phyloP scores from a whole-genome alignment of 2,329 filamentous ascomycete genomes.

The Fusarium heterosporum region DNA sequence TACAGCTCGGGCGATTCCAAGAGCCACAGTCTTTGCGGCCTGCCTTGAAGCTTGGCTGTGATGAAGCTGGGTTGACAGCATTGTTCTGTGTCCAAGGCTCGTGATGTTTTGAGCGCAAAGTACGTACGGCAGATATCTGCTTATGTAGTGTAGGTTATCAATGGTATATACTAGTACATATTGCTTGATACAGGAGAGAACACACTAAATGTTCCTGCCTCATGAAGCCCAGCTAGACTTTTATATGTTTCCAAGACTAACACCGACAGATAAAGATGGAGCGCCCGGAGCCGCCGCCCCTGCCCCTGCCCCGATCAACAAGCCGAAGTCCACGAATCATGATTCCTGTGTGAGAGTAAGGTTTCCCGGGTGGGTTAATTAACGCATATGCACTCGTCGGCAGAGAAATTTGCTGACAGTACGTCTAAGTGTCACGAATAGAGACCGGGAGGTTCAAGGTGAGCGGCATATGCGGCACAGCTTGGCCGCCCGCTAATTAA shows the following conservation, averaged over 20 bases:
- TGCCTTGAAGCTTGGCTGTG: slow-evolving; percentile 43
- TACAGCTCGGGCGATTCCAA: slow-evolving; percentile 35
- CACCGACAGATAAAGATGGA: background rate
- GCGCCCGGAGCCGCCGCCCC: slow-evolving; percentile 6
- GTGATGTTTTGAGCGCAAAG: slow-evolving; percentile 15
- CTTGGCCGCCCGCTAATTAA: slow-evolving; percentile 11
- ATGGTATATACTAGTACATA: slow-evolving; percentile 5
- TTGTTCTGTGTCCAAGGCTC: slow-evolving; percentile 24
- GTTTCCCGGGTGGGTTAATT: background rate
- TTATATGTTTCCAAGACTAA: slow-evolving; percentile 34
- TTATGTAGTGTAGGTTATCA: background rate
- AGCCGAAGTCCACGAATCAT: slow-evolving; percentile 8
- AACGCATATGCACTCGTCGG: background rate
- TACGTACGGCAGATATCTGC: slow-evolving; percentile 10
- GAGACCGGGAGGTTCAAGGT: slow-evolving; percentile 39
- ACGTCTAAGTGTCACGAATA: slow-evolving; percentile 40
- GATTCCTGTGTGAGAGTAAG: slow-evolving; percentile 8
- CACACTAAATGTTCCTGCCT: slow-evolving; percentile 24
- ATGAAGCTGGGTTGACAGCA: slow-evolving; percentile 48
- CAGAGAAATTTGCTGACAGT: slow-evolving; percentile 19
- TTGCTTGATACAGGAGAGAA: slow-evolving; percentile 17
- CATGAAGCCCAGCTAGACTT: slow-evolving; percentile 23
- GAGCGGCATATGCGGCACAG: slow-evolving; percentile 34
- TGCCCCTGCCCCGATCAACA: background rate
- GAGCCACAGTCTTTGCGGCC: slow-evolving; percentile 42